Base-by-base conservation (phyloP, 306 rosid genomes). In the Dalbergia cochinchinensis region DNA sequence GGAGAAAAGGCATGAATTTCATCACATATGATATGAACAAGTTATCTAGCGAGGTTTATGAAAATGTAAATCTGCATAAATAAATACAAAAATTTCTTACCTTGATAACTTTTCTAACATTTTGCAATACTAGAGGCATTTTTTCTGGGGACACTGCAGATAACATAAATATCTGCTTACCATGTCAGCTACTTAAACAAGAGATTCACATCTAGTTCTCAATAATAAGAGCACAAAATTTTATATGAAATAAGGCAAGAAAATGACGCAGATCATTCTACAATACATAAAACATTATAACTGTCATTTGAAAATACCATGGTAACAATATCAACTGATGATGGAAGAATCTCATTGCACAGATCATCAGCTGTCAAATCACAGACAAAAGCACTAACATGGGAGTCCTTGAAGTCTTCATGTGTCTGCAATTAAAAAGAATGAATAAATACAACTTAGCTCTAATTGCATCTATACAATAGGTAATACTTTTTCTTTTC, bases 141-240 rank as follows among this genome's bases (percentile, higher is more conserved):
- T 90, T 95, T 80, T 93, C 98, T 15, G 98, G 97, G 53, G 98
- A 90, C 57, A 95, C 98, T 90, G 98, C 97, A 88, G 98, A 95
- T 73, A 93, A 85, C 83, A 95, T 90, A 91, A 95, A 95, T 75
- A 93, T 90, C 99, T 95, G 91, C 87, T 91, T 90, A 90, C 92
- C 87, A 80, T 48, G 99, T 95, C 94, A 95, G 96, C 81, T 41
- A 81, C 85, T 75, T 48, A 68, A 79, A 71, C 57, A 73, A 41
- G 58, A 67, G 59, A 54, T 54, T 37, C 65, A 64, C 54, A 77
- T 69, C 42, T 73, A 59, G 63, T 69, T 53, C 71, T 61, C 62
- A 85, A 79, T 41, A 80, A 50, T 71, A 74, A 44, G 66, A 13
- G 65, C 67, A 80, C 71, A 53, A n/a, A 73, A 75, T 65, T 73